Evolutionary conservation across 768 basidiomycete species (phyloP).

Genomic region (Trametes coccinea): DNA sequence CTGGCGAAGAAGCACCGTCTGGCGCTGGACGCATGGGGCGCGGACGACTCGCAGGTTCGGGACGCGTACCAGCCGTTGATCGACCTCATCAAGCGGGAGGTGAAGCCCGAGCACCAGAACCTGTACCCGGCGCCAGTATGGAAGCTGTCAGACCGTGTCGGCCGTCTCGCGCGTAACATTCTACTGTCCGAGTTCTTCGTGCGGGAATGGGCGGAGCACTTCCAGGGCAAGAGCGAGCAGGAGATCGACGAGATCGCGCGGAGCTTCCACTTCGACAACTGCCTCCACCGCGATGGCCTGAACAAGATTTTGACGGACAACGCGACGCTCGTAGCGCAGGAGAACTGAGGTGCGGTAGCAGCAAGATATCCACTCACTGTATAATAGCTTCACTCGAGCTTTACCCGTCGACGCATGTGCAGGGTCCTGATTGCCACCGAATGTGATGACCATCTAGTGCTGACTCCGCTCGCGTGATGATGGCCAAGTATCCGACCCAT

Average conservation of each 20-base stretch:
- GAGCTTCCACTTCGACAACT: constrained; percentile 72
- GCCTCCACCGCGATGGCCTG: constrained; percentile 65
- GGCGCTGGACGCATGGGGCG: constrained; percentile 78
- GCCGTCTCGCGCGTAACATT: constrained; percentile 63
- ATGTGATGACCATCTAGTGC: too few species aligned
- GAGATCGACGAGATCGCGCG: constrained; percentile 75
- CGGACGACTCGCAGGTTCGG: constrained; percentile 57
- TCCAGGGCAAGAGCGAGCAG: constrained; percentile 53
- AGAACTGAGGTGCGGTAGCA: background rate
- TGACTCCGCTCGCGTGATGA: too few species aligned
- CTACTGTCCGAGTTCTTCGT: constrained; percentile 71
- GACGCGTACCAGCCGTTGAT: constrained; percentile 65
- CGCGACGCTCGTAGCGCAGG: constrained; percentile 24
- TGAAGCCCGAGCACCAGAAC: constrained; percentile 49
- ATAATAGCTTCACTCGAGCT: background rate
- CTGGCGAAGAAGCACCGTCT: constrained; percentile 78
- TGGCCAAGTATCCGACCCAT: too few species aligned
- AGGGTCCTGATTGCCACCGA: too few species aligned
- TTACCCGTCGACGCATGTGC: too few species aligned
- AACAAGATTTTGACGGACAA: constrained; percentile 36
- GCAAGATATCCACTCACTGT: background rate
- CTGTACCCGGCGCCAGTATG: constrained; percentile 67
- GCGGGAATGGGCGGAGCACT: constrained; percentile 73
- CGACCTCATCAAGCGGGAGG: constrained; percentile 58
- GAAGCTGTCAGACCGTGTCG: constrained; percentile 56